Base-by-base conservation (phyloP, 148 eudicot genomes). In the Drosera capensis region DNA sequence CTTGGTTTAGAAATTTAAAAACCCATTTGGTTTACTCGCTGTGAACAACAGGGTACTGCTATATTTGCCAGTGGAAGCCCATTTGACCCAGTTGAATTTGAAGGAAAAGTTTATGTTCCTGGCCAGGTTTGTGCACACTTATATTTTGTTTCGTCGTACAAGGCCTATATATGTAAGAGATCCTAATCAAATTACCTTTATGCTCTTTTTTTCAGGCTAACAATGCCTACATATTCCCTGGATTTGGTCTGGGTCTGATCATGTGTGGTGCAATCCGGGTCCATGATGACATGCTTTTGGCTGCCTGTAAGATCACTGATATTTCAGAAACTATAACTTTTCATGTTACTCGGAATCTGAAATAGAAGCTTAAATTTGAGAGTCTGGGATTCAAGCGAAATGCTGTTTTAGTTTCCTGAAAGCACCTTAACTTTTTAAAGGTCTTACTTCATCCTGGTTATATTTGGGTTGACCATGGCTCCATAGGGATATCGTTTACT, bases 211-310 rank as follows among this genome's bases (percentile, higher is more conserved):
- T 51, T 47, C 67, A 71, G 82, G 68, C 82, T 46, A 76, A 76
- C 49, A 76, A 76, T 65, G 82, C 82, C 40, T 76, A 76, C 38
- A 58, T 76, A 43, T 76, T 76, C 63, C 82, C 82, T n/a, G 82
- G 82, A 48, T 68, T 71, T 24, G 78, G 82, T 25, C 57, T 76
- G 60, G 82, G 82, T 15, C 12, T 76, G 49, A 76, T 76, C 63
- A 76, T 76, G 78, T 76, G 75, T 20, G 78, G 75, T 25, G 70
- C 82, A 40, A 54, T 72, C 24, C 65, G 82, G 8, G 58, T 71
- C 14, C 75, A 72, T n/a, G n/a, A n/a, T n/a, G n/a, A n/a, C n/a
- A n/a, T n/a, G n/a, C n/a, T n/a, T n/a, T n/a, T n/a, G 8, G 74
- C 71, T 43, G 78, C 71, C 29, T n/a, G n/a, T n/a, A n/a, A n/a